Base-by-base conservation (phyloP, 108 stramenopile genomes). In the Cyclotella sp. region DNA sequence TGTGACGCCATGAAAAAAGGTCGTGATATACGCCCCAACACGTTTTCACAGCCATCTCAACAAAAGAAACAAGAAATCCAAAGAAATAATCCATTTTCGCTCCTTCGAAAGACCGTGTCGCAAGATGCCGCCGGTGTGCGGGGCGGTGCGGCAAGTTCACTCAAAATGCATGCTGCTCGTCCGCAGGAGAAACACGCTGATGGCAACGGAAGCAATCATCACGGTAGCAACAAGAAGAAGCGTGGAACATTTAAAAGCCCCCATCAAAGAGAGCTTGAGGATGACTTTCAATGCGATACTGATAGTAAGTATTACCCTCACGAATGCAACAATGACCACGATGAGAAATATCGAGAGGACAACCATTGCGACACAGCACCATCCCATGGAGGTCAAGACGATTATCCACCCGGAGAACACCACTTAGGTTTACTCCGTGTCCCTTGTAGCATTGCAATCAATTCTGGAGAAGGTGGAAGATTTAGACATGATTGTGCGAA, bases 371-470 rank as follows among this genome's bases (percentile, higher is more conserved):
- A 65, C 30, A 68, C 40, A 27, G 62, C 40, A 27, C 44, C 65
- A 57, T 75, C 34, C 0, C 69, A 75, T 27, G 78, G 73, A 76
- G 84, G 72, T 22, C 58, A 72, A 42, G 79, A 71, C 9, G 76
- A 78, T 16, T 58, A 75, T 41, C 27, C 49, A 16, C 72, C 54
- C 0, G 65, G 66, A 43, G 62, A 65, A 18, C 61, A 67, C 59
- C 65, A 75, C 44, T 40, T 64, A 41, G 77, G 63, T 21, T 64
- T 78, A 40, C 40, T 78, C 8, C 61, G 77, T 16, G 77, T 78
- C 0, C 77, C 77, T 19, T 78, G 77, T 45, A 70, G 69, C 34
- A 78, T 78, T 70, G 63, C 77, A 18, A 78, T 78, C 42, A 78
- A 78, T 52, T 70, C 77, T 1, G 69, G 69, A 12, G 77, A 78